Base-by-base conservation (phyloP, 768 basidiomycete genomes). In the Kondoa subrosea region DNA sequence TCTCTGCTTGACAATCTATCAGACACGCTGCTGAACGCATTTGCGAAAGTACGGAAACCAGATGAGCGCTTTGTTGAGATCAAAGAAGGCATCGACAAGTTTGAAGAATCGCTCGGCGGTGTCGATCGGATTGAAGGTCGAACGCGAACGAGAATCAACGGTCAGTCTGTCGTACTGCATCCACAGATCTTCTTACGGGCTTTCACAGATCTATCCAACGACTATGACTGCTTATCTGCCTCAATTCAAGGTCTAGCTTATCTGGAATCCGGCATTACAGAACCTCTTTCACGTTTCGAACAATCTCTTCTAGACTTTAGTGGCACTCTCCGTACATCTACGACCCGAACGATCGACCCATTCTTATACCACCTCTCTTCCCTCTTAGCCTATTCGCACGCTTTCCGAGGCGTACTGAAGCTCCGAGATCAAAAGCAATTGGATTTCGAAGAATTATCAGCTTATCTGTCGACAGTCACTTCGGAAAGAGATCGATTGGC, bases 391-490 rank as follows among this genome's bases (percentile, higher is more conserved):
- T 96, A 96, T 77, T 89, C 91, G 1, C 85, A 90, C 75, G 86
- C 89, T 32, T 93, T 96, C 72, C 86, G 89, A 64, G 85, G 87
- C n/a, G 90, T 97, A 26, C 82, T 99, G 71, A 93, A 89, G 77
- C 82, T 95, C 32, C 85, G 95, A 58, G 95, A 97, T 76, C 95
- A 97, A 78, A 99, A 97, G 77, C 95, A 99, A 77, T 84, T 97
- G 66, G 95, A 99, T 75, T 93, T 96, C 71, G 95, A 99, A 78
- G 93, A 97, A 76, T 82, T 97, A 8, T 90, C 91, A 1, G 88
- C 91, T 65, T 97, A 97, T 77, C 81, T 99, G 15, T 88, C 88
- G 3, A 88, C 87, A n/a, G 85, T 96, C 58, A 91, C 89, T 0
- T 81, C 85, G 14, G 95, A 99, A 78, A 85, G 95, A 26, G 95